Evolutionary conservation across 768 basidiomycete genomes (phyloP).

Genomic region (Pleurotus ostreatus): DNA sequence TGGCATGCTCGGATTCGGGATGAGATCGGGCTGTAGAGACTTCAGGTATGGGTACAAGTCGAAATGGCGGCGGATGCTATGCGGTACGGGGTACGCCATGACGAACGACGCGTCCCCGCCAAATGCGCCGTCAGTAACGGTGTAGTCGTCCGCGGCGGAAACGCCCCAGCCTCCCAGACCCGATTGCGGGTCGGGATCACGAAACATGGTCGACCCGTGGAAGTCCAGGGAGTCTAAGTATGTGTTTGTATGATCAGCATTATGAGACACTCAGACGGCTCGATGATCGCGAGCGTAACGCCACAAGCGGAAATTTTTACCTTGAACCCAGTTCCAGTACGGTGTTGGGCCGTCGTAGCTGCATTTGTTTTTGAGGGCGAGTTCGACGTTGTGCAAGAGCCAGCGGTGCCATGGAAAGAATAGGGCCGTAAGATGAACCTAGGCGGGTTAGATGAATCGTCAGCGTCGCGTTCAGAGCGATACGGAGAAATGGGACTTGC

Average conservation of each 20-base stretch:
- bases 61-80: conserved; percentile 28
- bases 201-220: conserved; percentile 14
- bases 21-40: conserved; percentile 9
- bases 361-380: conserved; percentile 13
- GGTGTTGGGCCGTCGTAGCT: conserved; percentile 16
- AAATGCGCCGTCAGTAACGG: conserved; percentile 47
- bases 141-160: conserved; percentile 17
- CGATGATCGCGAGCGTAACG: too few relatives aligned
- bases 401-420: conserved; percentile 23
- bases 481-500: background rate
- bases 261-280: background rate
- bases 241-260: background rate
- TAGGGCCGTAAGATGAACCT: conserved; percentile 19
- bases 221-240: conserved; percentile 10
- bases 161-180: conserved; percentile 20
- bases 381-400: conserved; percentile 15
- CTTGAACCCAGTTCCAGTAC: conserved; percentile 23
- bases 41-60: conserved; percentile 25
- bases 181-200: conserved; percentile 13
- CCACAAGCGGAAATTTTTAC: background rate
- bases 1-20: conserved; percentile 15
- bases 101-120: conserved; percentile 54
- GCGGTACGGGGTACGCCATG: conserved; percentile 27
- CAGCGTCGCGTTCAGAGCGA: background rate
- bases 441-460: background rate